Evolutionary conservation across 139 green algal species (phyloP).

Genomic region (Haematococcus sp.): DNA sequence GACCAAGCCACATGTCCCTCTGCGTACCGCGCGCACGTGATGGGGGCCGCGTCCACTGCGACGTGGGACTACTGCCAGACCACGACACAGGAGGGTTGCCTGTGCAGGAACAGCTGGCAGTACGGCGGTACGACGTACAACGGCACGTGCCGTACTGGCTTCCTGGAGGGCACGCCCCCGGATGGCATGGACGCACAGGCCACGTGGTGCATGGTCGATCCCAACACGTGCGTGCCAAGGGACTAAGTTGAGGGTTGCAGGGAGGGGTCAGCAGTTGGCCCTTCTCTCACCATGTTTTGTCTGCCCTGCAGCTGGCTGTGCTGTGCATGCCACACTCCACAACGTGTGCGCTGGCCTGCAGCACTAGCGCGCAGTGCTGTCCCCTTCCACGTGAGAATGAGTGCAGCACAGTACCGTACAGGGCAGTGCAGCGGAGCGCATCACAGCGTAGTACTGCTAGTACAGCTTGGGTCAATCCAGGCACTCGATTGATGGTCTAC

Average conservation of each 20-base stretch:
- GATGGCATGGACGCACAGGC: neutral
- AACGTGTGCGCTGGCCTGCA: too few relatives aligned
- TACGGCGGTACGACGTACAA: slow-evolving; percentile 22
- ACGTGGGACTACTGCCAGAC: slow-evolving; percentile 30
- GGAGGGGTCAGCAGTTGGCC: too few relatives aligned
- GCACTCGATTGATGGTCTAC: too few relatives aligned
- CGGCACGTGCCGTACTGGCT: slow-evolving; percentile 25
- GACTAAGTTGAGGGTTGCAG: slow-evolving; percentile 9
- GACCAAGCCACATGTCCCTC: slow-evolving; percentile 26
- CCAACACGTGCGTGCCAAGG: slow-evolving; percentile 1
- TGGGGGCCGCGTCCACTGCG: neutral
- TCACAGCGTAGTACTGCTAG: too few relatives aligned
- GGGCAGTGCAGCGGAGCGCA: too few relatives aligned
- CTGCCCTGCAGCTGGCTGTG: too few relatives aligned
- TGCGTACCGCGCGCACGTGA: slow-evolving; percentile 22
- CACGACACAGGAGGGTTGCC: slow-evolving; percentile 24
- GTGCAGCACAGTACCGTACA: too few relatives aligned
- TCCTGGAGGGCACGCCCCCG: neutral
- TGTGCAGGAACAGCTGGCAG: slow-evolving; percentile 32
- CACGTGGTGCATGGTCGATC: slow-evolving; percentile 26
- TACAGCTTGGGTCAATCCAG: too few relatives aligned
- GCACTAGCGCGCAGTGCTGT: too few relatives aligned
- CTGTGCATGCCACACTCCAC: too few relatives aligned
- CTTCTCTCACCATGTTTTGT: too few relatives aligned
- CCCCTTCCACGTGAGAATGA: too few relatives aligned